Percentiles rank a stretch among this genome's conserved stretches.
Conservation (phyloP, 768 basidiomycete species). For the Amanita muscaria region DNA sequence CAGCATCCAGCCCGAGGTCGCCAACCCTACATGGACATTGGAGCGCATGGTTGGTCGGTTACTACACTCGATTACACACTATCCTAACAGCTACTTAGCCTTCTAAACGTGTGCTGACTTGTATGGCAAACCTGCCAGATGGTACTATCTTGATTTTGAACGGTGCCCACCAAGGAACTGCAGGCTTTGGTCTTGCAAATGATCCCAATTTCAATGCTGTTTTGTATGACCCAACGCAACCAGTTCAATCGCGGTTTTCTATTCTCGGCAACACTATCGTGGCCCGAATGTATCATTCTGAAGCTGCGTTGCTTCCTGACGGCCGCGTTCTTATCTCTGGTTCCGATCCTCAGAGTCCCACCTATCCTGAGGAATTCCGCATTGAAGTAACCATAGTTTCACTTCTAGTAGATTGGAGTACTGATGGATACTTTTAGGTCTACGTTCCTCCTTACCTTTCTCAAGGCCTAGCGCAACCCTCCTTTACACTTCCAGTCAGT, state of each 20-base stretch:
- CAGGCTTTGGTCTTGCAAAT: slow-evolving; percentile 63
- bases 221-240: slow-evolving; percentile 59
- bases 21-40: slow-evolving; percentile 55
- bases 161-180: slow-evolving; percentile 60
- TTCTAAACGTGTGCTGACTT: slow-evolving; percentile 67
- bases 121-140: slow-evolving; percentile 62
- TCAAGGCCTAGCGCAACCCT: slow-evolving; percentile 52
- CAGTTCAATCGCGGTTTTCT: slow-evolving; percentile 54
- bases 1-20: slow-evolving; percentile 53
- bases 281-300: slow-evolving; percentile 72
- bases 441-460: slow-evolving; percentile 86
- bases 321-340: slow-evolving; percentile 71
- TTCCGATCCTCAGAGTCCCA: slow-evolving; percentile 55
- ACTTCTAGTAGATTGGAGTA: neutral
- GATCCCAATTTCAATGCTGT: slow-evolving; percentile 58
- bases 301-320: slow-evolving; percentile 64
- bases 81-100: slow-evolving; percentile 33
- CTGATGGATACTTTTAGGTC: slow-evolving; percentile 30
- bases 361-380: slow-evolving; percentile 71
- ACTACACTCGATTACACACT: neutral
- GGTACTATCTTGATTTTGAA: slow-evolving; percentile 75
- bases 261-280: slow-evolving; percentile 62
- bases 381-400: slow-evolving; percentile 28
- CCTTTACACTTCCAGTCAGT: slow-evolving; percentile 43
- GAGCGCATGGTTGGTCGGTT: slow-evolving; percentile 63